Evolutionary conservation across 164 flowering plant genomes (phyloP).

Genomic region (Berberis thunbergii): DNA sequence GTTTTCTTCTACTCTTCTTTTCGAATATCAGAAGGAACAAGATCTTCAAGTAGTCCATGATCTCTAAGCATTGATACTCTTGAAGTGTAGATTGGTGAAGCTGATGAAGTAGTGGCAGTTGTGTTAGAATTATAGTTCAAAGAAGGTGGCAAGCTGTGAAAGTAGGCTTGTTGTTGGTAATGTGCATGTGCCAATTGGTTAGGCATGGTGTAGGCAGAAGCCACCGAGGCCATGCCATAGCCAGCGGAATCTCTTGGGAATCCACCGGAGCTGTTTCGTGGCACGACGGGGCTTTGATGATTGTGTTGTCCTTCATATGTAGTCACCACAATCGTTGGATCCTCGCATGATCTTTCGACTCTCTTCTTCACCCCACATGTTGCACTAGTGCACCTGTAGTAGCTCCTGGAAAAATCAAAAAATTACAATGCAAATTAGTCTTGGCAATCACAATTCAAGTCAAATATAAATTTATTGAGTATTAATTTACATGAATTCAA

Average conservation of each 20-base stretch:
- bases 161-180: conserved; percentile 17
- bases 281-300: conserved; percentile 53
- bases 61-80: conserved; percentile 35
- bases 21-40: conserved; percentile 44
- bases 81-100: conserved; percentile 13
- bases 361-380: conserved; percentile 87
- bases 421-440: too few relatives aligned
- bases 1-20: conserved; percentile 22
- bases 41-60: conserved; percentile 71
- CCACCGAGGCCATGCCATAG: conserved; percentile 2
- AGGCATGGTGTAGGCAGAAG: conserved; percentile 5
- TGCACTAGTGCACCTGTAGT: conserved; percentile 83
- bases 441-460: too few relatives aligned
- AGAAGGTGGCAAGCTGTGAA: conserved; percentile 20
- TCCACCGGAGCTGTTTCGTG: conserved; percentile 39
- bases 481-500: too few relatives aligned
- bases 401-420: conserved; percentile 44
- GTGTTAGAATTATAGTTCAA: conserved; percentile 11
- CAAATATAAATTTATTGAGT: too few relatives aligned
- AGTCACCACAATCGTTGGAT: conserved; percentile 65
- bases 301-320: conserved; percentile 92
- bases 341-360: conserved; percentile 74
- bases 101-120: not conserved
- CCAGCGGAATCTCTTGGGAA: conserved; percentile 11
- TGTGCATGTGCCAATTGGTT: conserved; percentile 14